Percentiles rank a stretch among this genome's conserved stretches.
These are phyloP conservation scores for Malus sylvestris DNA, from an alignment of 306 rosid species.

Conservation along the genomic window DNA sequence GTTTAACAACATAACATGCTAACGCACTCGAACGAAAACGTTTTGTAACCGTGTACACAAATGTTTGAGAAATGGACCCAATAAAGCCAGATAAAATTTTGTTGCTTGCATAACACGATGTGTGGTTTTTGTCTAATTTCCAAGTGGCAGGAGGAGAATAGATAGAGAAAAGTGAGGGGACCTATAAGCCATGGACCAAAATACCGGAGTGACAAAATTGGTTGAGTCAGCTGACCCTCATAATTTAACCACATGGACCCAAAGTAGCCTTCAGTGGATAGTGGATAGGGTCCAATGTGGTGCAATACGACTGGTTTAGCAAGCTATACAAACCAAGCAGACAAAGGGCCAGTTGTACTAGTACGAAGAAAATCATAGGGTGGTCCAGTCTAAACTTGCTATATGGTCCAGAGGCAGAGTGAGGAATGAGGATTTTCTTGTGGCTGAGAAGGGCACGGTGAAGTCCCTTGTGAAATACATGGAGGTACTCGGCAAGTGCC, in stretches of 20 bases:
- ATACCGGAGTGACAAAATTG: not conserved
- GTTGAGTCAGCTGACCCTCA: constrained; percentile 14
- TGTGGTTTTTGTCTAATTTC: constrained; percentile 6
- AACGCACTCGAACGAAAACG: fast-evolving
- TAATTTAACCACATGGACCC: constrained; percentile 20
- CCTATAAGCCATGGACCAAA: constrained; percentile 17
- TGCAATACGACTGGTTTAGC: not conserved
- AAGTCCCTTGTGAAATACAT: constrained; percentile 10
- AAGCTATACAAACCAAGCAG: constrained; percentile 4
- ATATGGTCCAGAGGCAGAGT: constrained; percentile 38
- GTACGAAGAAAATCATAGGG: constrained; percentile 13
- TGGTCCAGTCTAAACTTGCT: constrained; percentile 38
- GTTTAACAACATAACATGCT: not conserved
- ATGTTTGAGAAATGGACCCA: constrained; percentile 11
- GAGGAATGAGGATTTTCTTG: constrained; percentile 2
- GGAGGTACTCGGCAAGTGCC: constrained; percentile 28
- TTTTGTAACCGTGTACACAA: not conserved
- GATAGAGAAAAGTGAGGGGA: constrained; percentile 1
- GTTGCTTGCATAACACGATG: not conserved
- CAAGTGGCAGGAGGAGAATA: not conserved
- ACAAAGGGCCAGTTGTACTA: constrained; percentile 18
- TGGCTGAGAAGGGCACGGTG: constrained; percentile 16
- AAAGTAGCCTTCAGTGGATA: not conserved
- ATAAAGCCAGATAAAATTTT: constrained; percentile 4
- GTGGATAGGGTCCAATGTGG: not conserved